Evolutionary conservation across 2,329 filamentous ascomycete genomes (phyloP).

Genomic region (Fusarium sp.): DNA sequence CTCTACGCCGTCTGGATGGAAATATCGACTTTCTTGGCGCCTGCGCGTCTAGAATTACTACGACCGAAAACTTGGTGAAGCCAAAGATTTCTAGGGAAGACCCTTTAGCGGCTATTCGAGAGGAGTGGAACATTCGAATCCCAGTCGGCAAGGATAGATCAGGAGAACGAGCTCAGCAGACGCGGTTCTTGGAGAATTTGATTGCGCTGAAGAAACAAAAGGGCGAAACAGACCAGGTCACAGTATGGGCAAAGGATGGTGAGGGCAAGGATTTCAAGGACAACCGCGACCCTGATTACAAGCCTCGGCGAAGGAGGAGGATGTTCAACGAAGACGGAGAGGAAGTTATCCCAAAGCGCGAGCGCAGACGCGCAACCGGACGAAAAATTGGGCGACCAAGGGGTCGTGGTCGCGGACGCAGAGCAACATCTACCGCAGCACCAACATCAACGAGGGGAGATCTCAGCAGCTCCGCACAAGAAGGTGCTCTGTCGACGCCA

Average conservation of each 20-base stretch:
- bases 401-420: slow-evolving; percentile 29
- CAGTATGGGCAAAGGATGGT: slow-evolving; percentile 64
- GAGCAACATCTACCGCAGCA: background rate
- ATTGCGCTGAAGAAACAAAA: slow-evolving; percentile 72
- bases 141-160: slow-evolving; percentile 59
- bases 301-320: slow-evolving; percentile 46
- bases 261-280: slow-evolving; percentile 56
- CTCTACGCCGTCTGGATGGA: slow-evolving; percentile 63
- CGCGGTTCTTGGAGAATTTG: slow-evolving; percentile 73
- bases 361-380: slow-evolving; percentile 28
- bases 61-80: slow-evolving; percentile 71
- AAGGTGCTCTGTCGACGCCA: slow-evolving; percentile 46
- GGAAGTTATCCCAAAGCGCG: slow-evolving; percentile 37
- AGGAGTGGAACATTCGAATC: slow-evolving; percentile 58
- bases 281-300: slow-evolving; percentile 55
- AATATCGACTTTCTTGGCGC: slow-evolving; percentile 79
- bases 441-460: slow-evolving; percentile 25
- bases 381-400: slow-evolving; percentile 39
- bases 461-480: slow-evolving; percentile 16
- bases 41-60: slow-evolving; percentile 76
- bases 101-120: slow-evolving; percentile 53
- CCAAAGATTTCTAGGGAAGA: slow-evolving; percentile 54
- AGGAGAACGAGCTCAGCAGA: slow-evolving; percentile 61
- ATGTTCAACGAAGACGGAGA: slow-evolving; percentile 43
- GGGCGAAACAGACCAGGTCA: slow-evolving; percentile 75